A percentile compares a stretch with the other conserved stretches of the same genome.
These are phyloP conservation scores for Penicillium hordei DNA, from an alignment of 2,329 filamentous ascomycete species.

Conservation along the genomic window DNA sequence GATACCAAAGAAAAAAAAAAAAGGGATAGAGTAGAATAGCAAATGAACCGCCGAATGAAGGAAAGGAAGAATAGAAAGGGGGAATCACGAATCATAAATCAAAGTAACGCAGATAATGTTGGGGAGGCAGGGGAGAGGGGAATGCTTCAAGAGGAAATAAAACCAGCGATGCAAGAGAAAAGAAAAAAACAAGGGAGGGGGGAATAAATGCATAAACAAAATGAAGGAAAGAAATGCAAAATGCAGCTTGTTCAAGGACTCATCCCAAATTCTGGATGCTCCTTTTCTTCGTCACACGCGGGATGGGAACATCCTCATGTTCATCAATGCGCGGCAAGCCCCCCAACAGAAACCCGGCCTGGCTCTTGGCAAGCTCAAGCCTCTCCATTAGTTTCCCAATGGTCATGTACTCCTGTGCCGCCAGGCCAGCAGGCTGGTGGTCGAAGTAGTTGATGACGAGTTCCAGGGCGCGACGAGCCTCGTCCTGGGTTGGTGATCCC, in stretches of 20 bases:
- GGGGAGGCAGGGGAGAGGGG: background rate
- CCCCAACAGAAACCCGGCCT: slow-evolving; percentile 41
- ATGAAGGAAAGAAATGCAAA: background rate
- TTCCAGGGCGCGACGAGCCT: slow-evolving; percentile 78
- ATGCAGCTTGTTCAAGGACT: background rate
- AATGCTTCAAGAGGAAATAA: background rate
- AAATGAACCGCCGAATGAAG: background rate
- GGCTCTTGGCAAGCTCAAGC: slow-evolving; percentile 65
- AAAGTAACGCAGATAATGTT: background rate
- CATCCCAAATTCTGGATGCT: slow-evolving; percentile 46
- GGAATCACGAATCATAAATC: slow-evolving; percentile 11
- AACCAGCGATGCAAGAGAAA: background rate
- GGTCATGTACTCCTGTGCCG: slow-evolving; percentile 75
- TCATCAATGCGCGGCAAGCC: slow-evolving; percentile 48
- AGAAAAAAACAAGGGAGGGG: background rate
- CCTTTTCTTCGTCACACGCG: slow-evolving; percentile 45
- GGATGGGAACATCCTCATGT: slow-evolving; percentile 38
- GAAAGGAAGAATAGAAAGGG: slow-evolving; percentile 6
- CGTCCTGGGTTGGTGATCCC: slow-evolving; percentile 74
- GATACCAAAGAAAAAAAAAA: background rate
- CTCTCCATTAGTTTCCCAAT: slow-evolving; percentile 85
- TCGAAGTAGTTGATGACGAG: slow-evolving; percentile 80
- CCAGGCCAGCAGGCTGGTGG: slow-evolving; percentile 65
- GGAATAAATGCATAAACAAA: background rate
- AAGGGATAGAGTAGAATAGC: background rate